Percentiles rank a stretch among this genome's conserved stretches.
Evolutionary conservation across 495 filamentous ascomycete genomes (phyloP).

Genomic region (Podospora australis): DNA sequence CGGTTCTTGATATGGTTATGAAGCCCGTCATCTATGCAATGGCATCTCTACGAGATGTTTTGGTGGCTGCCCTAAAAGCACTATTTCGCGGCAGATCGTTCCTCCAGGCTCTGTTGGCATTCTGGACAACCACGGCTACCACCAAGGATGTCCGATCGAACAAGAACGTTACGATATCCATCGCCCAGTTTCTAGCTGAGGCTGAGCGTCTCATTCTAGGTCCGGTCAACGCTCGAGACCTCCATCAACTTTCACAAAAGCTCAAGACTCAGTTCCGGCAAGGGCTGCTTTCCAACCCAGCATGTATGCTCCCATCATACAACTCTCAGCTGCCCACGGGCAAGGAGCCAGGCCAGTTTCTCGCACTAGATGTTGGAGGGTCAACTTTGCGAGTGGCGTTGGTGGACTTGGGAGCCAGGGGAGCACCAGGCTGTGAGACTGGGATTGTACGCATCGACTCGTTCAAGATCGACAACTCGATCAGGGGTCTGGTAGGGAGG

Average conservation of each 20-base stretch:
- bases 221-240: constrained; percentile 29
- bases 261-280: constrained; percentile 44
- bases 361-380: constrained; percentile 62
- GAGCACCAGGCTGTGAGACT: constrained; percentile 21
- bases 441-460: constrained; percentile 40
- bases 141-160: constrained; percentile 26
- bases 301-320: constrained; percentile 57
- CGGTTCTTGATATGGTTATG: constrained; percentile 33
- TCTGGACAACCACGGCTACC: constrained; percentile 28
- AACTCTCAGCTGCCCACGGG: constrained; percentile 67
- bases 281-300: constrained; percentile 37
- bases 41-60: constrained; percentile 37
- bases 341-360: constrained; percentile 57
- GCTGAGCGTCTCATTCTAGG: constrained; percentile 33
- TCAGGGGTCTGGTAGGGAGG: constrained; percentile 40
- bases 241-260: constrained; percentile 33
- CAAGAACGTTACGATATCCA: not conserved
- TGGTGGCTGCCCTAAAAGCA: constrained; percentile 41
- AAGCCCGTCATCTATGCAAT: constrained; percentile 40
- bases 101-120: constrained; percentile 43
- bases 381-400: constrained; percentile 75
- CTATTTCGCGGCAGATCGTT: constrained; percentile 46
- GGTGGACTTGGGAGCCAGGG: constrained; percentile 55
- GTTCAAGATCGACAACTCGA: constrained; percentile 44
- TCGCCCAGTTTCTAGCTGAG: constrained; percentile 28